Base-by-base conservation (phyloP, 2,329 filamentous ascomycete species). In the Aspergillus melleus region DNA sequence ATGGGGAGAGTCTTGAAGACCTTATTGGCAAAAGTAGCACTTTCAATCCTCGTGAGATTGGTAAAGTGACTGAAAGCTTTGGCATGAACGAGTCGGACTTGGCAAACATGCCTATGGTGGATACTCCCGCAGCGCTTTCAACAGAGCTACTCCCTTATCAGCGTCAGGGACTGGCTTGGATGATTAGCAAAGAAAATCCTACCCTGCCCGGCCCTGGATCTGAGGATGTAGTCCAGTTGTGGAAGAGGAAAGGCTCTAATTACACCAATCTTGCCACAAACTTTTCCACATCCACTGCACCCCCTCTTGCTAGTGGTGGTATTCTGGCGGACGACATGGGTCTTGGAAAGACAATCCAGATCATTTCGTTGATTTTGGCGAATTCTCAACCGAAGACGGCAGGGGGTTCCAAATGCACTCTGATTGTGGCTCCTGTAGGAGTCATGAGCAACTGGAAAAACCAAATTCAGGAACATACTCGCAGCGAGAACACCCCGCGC, bases 241-340 rank as follows among this genome's bases (percentile, higher is more conserved):
- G 92, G 92, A 90, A 88, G 70, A 84, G 79, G 54, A 66, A 72
- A 61, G 79, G 70, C 3, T 76, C 73, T 55, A 71, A 72, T 26
- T 91, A 87, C 67, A 84, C 82, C 59, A 92, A 90, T 74, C 82
- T 91, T 64, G 90, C 88, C 60, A 94, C 87, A 0, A 88, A 88
- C 55, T 93, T 88, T 71, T 83, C 86, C 10, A 86, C 83, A 9
- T 74, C 72, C 0, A 74, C 73, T 2, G 75, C 82, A 1, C 91
- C 91, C 0, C 74, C 78, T 0, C 81, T 96, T 22, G 86, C 90
- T 6, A 90, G 87, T 53, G 92, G 92, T 19, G 92, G 92, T 32
- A 92, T 96, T 53, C 82, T 96, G 9, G 91, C 92, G 2, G 92
- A 96, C 72, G 92, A 96, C 68, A 96, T 96, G 93, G 92, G 92